Evolutionary conservation across 1,284 basidiomycete genomes (phyloP).

Genomic region (Tylopilus microsporus): DNA sequence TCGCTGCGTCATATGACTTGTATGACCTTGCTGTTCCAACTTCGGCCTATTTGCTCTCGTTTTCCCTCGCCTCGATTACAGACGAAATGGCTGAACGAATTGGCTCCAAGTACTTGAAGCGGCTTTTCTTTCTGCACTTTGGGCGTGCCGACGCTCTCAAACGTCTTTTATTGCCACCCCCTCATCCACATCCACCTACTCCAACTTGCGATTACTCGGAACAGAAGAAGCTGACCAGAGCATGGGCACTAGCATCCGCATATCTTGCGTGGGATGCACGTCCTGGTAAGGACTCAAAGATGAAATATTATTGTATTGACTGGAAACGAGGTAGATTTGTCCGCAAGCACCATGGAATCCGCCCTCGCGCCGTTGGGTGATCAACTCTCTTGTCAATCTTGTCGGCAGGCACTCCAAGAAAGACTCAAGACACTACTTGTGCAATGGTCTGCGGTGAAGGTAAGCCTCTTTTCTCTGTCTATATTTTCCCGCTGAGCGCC

Average conservation of each 20-base stretch:
- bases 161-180: constrained; percentile 57
- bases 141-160: constrained; percentile 47
- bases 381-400: constrained; percentile 57
- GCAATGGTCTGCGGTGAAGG: constrained; percentile 77
- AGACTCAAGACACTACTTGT: constrained; percentile 63
- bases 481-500: constrained; percentile 10
- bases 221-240: constrained; percentile 59
- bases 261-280: constrained; percentile 67
- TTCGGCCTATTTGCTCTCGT: constrained; percentile 57
- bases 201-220: constrained; percentile 52
- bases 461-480: constrained; percentile 24
- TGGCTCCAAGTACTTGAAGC: constrained; percentile 45
- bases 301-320: constrained; percentile 11
- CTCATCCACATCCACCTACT: constrained; percentile 58
- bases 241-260: constrained; percentile 63
- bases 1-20: constrained; percentile 53
- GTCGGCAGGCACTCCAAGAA: constrained; percentile 54
- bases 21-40: constrained; percentile 56
- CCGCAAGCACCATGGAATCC: constrained; percentile 56
- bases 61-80: constrained; percentile 50
- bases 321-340: constrained; percentile 42
- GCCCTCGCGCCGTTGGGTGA: constrained; percentile 55
- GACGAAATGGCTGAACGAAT: constrained; percentile 58
- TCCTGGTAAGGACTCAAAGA: constrained; percentile 42
- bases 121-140: constrained; percentile 42